phyloP scores from a whole-genome alignment of 2,329 filamentous ascomycete genomes.

The Fusarium sp. region DNA sequence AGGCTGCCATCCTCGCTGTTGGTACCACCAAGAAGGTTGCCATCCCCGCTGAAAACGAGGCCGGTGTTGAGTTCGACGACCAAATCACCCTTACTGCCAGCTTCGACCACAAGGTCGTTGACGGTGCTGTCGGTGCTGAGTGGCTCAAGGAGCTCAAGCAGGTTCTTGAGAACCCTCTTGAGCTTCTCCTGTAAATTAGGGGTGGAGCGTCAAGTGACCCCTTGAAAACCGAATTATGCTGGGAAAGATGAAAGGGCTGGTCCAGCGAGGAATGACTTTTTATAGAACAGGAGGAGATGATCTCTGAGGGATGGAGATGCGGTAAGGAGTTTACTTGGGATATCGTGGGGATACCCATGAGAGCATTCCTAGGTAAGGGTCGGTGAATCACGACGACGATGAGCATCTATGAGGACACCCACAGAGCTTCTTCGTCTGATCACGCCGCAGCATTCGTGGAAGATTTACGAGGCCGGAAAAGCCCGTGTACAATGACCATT shows the following conservation, averaged over 20 bases:
- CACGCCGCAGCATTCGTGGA: slow-evolving; percentile 24
- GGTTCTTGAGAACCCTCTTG: slow-evolving; percentile 95
- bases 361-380: slow-evolving; percentile 16
- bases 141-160: slow-evolving; percentile 98
- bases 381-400: slow-evolving; percentile 4
- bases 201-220: neutral
- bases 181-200: slow-evolving; percentile 80
- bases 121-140: slow-evolving; percentile 94
- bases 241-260: slow-evolving; percentile 3
- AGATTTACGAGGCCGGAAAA: slow-evolving; percentile 44
- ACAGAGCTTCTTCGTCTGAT: slow-evolving; percentile 20
- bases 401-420: slow-evolving; percentile 20
- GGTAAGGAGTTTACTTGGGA: slow-evolving; percentile 23
- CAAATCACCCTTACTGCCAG: slow-evolving; percentile 94
- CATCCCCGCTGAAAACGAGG: slow-evolving; percentile 83
- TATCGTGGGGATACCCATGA: slow-evolving; percentile 5
- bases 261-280: slow-evolving; percentile 35
- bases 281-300: slow-evolving; percentile 35
- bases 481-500: slow-evolving; percentile 55
- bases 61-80: slow-evolving; percentile 88
- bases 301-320: slow-evolving; percentile 22
- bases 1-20: slow-evolving; percentile 93
- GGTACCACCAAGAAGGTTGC: slow-evolving; percentile 97
- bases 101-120: slow-evolving; percentile 99
- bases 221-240: neutral